Base-by-base conservation (phyloP, 2,329 filamentous ascomycete species). In the Cercospora sp. region DNA sequence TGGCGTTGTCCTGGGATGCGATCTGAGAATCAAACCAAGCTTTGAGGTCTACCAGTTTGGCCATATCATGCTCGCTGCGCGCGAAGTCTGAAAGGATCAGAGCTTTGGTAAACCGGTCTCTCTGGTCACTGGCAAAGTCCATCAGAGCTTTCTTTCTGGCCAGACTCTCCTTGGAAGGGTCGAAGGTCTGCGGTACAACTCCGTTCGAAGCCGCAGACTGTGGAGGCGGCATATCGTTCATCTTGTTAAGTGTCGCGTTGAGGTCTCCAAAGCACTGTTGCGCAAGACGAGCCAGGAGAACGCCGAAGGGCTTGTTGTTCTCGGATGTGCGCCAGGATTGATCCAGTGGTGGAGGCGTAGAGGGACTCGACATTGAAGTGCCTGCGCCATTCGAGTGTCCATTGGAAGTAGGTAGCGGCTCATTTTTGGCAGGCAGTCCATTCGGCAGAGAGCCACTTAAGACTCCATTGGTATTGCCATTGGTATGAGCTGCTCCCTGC, bases 81-180 rank as follows among this genome's bases (percentile, higher is more conserved):
- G 91, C 92, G 95, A 95, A 99, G 80, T 95, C 91, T 1, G 91
- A 89, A 58, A 99, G 89, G 24, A 99, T 93, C 21, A 97, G 85
- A 7, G 94, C 87, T 81, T 99, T 98, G 78, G 97, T 92, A 84
- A 96, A 98, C 81, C 92, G 93, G 32, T 90, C 89, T 76, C 97
- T 90, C 75, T 91, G 88, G 24, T 89, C 87, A 77, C 94, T 90
- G 8, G 91, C 89, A 81, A 95, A 97, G 53, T 91, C 88, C 68
- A 97, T 80, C 63, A 97, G 79, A 40, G 84, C 81, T 30, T 87
- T 81, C 80, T 97, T 97, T 81, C 97, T 97, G 34, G 86, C 84
- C 12, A 91, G 76, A 75, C 92, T 94, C 69, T 90, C 88, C 45
- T 80, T 77, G 1, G 88, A 89, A 21, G 81, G 83, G 74, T 91